A percentile compares a stretch with the other conserved stretches of the same genome.
Conservation (phyloP, 2,329 filamentous ascomycete genomes). For the Nigrospora oryzae region DNA sequence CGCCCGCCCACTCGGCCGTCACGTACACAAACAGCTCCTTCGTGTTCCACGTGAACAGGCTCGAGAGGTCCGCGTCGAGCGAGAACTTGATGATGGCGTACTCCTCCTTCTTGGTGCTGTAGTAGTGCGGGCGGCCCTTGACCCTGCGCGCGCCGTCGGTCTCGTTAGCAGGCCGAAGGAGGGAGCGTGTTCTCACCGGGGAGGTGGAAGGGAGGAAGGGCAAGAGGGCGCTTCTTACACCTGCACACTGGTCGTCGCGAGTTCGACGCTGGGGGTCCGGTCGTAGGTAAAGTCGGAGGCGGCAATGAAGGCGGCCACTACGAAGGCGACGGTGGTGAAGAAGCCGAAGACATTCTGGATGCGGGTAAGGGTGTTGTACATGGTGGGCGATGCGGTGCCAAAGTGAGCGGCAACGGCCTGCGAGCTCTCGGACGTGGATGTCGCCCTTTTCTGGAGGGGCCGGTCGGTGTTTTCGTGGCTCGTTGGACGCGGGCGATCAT, state of each 20-base stretch:
- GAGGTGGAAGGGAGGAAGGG: not conserved
- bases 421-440: not conserved
- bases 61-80: slow-evolving; percentile 80
- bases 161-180: not conserved
- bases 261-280: slow-evolving; percentile 56
- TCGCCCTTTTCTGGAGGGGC: too few species aligned
- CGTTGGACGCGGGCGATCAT: slow-evolving; percentile 10
- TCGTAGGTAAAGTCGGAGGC: slow-evolving; percentile 65
- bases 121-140: slow-evolving; percentile 92
- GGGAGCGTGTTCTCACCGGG: not conserved
- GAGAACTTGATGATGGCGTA: slow-evolving; percentile 93
- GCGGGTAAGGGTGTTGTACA: slow-evolving; percentile 84
- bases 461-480: not conserved
- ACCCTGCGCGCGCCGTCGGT: slow-evolving; percentile 41
- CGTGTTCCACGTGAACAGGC: slow-evolving; percentile 98
- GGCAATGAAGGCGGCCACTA: slow-evolving; percentile 71
- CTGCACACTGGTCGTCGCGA: slow-evolving; percentile 70
- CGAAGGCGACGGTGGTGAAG: slow-evolving; percentile 90
- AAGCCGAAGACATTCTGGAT: slow-evolving; percentile 92
- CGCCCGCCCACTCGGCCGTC: slow-evolving; percentile 61
- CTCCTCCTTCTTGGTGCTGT: slow-evolving; percentile 85
- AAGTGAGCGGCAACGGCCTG: not conserved
- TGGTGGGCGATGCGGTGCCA: slow-evolving; percentile 31
- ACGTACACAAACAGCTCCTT: slow-evolving; percentile 98
- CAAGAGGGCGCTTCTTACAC: slow-evolving; percentile 50